Evolutionary conservation across 2,329 filamentous ascomycete genomes (phyloP), one percentile per base, ranked within the genome.

Genomic region (Colletotrichum spaethianum): DNA sequence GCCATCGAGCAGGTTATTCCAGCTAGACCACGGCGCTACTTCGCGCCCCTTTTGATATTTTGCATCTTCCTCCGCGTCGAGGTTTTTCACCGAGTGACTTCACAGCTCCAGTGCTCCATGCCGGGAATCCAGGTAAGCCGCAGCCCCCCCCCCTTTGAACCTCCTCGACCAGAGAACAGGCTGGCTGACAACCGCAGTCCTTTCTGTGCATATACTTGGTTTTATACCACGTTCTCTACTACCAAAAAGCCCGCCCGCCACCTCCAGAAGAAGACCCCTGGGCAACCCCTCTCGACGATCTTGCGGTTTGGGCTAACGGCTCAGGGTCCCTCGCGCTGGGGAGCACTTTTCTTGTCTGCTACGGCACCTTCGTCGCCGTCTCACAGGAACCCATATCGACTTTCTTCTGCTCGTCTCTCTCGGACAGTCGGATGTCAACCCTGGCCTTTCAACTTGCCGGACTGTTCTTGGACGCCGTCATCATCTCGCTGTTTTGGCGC

Each of bases 401-500:
- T 0, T 88, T 86, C 69, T 83, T 89, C 67, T 90, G 88, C 75
- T 86, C 87, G 23, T 74, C 80, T 5, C 75, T 81, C 4, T 72
- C 82, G 18, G 87, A 88, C 65, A 83, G 79, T 62, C 78, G 78
- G 3, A 75, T 78, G 5, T 77, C 77, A 23, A 78, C 84, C 1
- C 73, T 85, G 0, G 73, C 80, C n/a, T 74, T 86, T 8, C 88
- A 89, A 72, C 80, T 83, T 59, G 23, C 82, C 1, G 85, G 86
- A 0, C 76, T 89, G 23, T 70, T 83, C 28, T 78, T 88, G 6
- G 88, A 90, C 74, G 82, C 84, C 8, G 67, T 78, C 48, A 84
- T 89, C 63, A 75, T 86, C 26, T 76, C 88, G n/a, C 77, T 88
- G 12, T 71, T 83, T 2, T 90, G 88, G 87, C 84, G 87, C 44